Evolutionary conservation across 371 early-diverging fungal genomes (phyloP), one percentile per base, ranked within the genome.

Genomic region (Phascolomyces articulosus): DNA sequence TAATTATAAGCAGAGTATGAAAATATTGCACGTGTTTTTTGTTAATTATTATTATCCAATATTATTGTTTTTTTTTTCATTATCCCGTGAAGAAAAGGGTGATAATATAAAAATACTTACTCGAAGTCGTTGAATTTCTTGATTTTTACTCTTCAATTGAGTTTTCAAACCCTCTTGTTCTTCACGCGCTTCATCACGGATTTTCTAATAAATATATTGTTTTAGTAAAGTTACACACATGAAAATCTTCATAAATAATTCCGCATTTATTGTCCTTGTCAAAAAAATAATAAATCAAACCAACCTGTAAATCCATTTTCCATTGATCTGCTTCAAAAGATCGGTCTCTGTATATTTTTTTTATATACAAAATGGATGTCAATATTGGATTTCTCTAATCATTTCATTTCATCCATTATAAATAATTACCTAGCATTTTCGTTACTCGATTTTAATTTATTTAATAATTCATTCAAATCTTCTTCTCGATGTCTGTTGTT

Each of bases 391-490:
- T n/a, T n/a, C n/a, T n/a, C n/a, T n/a, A n/a, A n/a, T n/a, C n/a
- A n/a, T n/a, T n/a, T n/a, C n/a, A n/a, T n/a, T 34, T 34, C 34
- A 34, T 11, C 11, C 34, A 34, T 11, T 34, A 34, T 34, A 34
- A 34, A 9, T 9, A 1, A 34, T 34, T 65, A 72, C 72, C 72
- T 65, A 53, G 74, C 74, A 47, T 49, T 66, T 40, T 68, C 69
- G 18, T 65, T 65, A 31, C 63, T 60, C 18, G 60, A 41, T 49
- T 66, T 66, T n/a, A 73, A 44, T 54, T 77, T 70, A 28, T 71
- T 70, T 8, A 79, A 57, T 27, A 70, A 24, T 20, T 66, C 54
- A 55, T 73, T 62, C 20, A 79, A 53, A 58, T 72, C 72, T 55
- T 73, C 67, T 40, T 74, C 74, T 48, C 69, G 66, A 10, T 40